Base-by-base conservation (phyloP, 192 early-diverging fungal genomes). In the Paraglomus occultum region DNA sequence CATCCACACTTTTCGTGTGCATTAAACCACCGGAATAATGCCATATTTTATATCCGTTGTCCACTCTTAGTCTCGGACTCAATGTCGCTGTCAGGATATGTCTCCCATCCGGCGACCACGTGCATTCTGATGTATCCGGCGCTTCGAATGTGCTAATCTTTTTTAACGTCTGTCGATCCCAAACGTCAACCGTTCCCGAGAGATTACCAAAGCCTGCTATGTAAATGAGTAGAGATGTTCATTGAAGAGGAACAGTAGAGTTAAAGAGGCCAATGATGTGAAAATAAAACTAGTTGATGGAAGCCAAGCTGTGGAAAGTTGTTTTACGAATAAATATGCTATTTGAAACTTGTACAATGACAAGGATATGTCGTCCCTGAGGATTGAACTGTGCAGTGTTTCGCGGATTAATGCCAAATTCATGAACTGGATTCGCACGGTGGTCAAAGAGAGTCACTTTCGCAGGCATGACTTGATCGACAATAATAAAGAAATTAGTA, bases 141-240 rank as follows among this genome's bases (percentile, higher is more conserved):
- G 91, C 94, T 50, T 89, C 82, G 50, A 98, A 78, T 6, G 91
- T 88, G 43, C 83, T 79, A 51, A 96, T 80, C 77, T 95, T 95
- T 68, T 89, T 92, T 54, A 94, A 84, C 6, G 84, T 86, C 70
- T 88, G 88, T 72, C 92, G 87, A 78, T 99, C 97, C 91, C 93
- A 99, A 59, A 99, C 79, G 71, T 95, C 95, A 69, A 97, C 81
- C 38, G 91, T 91, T 40, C 97, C 96, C 12, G 91, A 86, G 75
- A 99, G 81, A 80, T 97, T 99, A 39, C 97, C 97, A 71, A 99
- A 97, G 49, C 97, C 97, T 22, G 89, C 97, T 67, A 97, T 85
- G 70, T 85, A 90, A 47, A 97, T 78, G 18, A 94, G 67, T 70
- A 31, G 20, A 70, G 7, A 51, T 40, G 50, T 5, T 14, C 18